Conservation (phyloP, 1,139 yeast genomes). For the Saccharomyces hybrid region DNA sequence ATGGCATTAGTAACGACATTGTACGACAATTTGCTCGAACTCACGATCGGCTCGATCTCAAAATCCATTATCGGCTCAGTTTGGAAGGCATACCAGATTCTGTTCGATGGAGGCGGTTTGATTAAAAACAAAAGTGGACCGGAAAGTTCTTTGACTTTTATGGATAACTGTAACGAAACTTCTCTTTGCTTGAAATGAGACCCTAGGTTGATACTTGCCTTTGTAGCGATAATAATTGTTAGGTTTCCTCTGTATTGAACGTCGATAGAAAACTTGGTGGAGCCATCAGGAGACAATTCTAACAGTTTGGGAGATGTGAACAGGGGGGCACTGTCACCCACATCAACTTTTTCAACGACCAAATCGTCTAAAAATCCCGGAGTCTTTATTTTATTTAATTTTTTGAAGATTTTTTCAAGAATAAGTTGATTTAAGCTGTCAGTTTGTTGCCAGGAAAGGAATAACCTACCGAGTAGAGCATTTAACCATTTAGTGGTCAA, state of each 20-base stretch:
- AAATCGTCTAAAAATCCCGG: slow-evolving; percentile 86
- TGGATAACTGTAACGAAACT: slow-evolving; percentile 66
- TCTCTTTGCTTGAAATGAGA: slow-evolving; percentile 70
- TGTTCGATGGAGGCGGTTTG: slow-evolving; percentile 84
- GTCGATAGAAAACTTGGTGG: slow-evolving; percentile 53
- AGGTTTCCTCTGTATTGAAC: slow-evolving; percentile 67
- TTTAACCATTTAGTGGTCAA: slow-evolving; percentile 84
- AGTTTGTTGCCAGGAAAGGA: slow-evolving; percentile 68
- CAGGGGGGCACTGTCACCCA: slow-evolving; percentile 76
- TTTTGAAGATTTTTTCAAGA: slow-evolving; percentile 54
- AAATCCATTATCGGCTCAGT: slow-evolving; percentile 68
- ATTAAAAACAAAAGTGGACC: slow-evolving; percentile 66
- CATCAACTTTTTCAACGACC: slow-evolving; percentile 59
- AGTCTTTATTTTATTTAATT: slow-evolving; percentile 67
- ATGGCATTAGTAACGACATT: slow-evolving; percentile 72
- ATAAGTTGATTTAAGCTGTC: slow-evolving; percentile 52
- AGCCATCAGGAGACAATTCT: slow-evolving; percentile 76
- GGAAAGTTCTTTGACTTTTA: slow-evolving; percentile 56
- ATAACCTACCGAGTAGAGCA: slow-evolving; percentile 75
- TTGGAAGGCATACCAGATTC: slow-evolving; percentile 87
- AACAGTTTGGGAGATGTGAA: slow-evolving; percentile 64
- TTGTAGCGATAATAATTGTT: slow-evolving; percentile 70
- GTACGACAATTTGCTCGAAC: slow-evolving; percentile 73
- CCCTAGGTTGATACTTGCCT: slow-evolving; percentile 65
- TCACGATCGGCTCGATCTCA: slow-evolving; percentile 79